These are phyloP conservation scores for Lyophyllum atratum DNA, from an alignment of 768 basidiomycete genomes.

Conservation along the genomic window DNA sequence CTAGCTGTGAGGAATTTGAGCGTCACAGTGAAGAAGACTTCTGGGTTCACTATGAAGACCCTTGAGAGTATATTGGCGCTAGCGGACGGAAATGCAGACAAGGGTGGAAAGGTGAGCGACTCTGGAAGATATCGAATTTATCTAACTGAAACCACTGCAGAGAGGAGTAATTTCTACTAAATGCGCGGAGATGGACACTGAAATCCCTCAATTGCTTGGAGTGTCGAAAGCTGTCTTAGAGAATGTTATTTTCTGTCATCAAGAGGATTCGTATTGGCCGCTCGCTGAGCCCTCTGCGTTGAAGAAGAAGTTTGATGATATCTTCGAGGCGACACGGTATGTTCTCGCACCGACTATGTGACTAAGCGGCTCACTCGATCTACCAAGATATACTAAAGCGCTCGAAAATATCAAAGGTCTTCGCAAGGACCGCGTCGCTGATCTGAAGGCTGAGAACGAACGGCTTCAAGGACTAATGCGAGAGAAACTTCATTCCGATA, in stretches of 20 bases:
- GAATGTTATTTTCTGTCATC: constrained; percentile 99
- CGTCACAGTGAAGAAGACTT: constrained; percentile 90
- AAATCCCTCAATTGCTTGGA: constrained; percentile 91
- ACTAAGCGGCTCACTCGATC: constrained; percentile 1
- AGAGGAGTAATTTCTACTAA: constrained; percentile 92
- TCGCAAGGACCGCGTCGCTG: constrained; percentile 87
- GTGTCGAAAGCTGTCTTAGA: constrained; percentile 98
- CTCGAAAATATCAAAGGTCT: constrained; percentile 88
- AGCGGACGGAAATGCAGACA: constrained; percentile 65
- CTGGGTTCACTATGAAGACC: constrained; percentile 94
- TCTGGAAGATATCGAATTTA: not conserved
- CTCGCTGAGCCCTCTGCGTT: constrained; percentile 85
- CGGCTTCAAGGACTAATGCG: constrained; percentile 72
- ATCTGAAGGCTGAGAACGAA: constrained; percentile 93
- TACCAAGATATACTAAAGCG: constrained; percentile 89
- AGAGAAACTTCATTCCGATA: constrained; percentile 87
- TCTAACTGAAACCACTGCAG: constrained; percentile 38
- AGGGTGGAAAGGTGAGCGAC: constrained; percentile 71
- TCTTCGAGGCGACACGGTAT: constrained; percentile 96
- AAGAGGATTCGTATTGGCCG: constrained; percentile 99
- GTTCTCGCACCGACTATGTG: constrained; percentile 12
- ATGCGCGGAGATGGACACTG: constrained; percentile 94
- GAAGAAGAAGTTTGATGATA: constrained; percentile 99
- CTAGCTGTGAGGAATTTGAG: constrained; percentile 87
- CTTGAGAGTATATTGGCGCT: constrained; percentile 86